Evolutionary conservation across 2,329 filamentous ascomycete genomes (phyloP).

Genomic region (Tympanopsis confertula): DNA sequence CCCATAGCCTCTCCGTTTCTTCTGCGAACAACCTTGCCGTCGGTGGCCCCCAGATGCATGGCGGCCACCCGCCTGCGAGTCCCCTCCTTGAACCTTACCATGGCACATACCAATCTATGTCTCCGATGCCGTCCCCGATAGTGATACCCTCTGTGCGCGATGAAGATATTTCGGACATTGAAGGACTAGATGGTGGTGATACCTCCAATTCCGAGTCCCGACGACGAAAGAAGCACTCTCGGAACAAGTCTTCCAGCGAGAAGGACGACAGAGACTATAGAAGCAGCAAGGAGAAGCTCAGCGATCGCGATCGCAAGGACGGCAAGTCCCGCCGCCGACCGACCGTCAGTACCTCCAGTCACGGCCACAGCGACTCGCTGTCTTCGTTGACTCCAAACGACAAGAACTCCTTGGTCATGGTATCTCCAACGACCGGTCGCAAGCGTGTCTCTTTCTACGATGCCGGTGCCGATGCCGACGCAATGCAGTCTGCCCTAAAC

Average conservation of each 20-base stretch:
- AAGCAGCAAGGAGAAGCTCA: slow-evolving; percentile 11
- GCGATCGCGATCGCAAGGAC: slow-evolving; percentile 14
- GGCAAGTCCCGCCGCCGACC: slow-evolving; percentile 17
- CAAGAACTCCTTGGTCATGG: background rate
- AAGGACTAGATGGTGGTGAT: slow-evolving; percentile 9
- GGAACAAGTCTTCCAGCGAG: too few relatives aligned
- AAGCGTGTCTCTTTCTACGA: slow-evolving; percentile 48
- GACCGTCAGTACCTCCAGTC: background rate
- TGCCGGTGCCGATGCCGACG: slow-evolving; percentile 46
- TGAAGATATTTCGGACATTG: slow-evolving; percentile 24
- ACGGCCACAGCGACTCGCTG: background rate
- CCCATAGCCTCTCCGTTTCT: background rate
- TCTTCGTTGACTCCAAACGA: too few relatives aligned
- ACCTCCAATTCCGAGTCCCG: background rate
- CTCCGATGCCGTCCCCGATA: slow-evolving; percentile 58
- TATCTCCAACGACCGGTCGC: background rate
- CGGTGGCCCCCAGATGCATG: background rate
- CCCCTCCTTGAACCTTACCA: slow-evolving; percentile 60
- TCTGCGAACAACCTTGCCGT: background rate
- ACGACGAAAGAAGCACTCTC: background rate
- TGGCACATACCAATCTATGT: slow-evolving; percentile 64
- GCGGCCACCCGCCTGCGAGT: background rate
- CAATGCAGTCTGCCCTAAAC: slow-evolving; percentile 45
- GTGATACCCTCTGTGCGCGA: slow-evolving; percentile 25
- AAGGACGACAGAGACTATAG: too few relatives aligned